Percentiles rank a stretch among this genome's conserved stretches.
phyloP scores from a whole-genome alignment of 1,284 basidiomycete species.

The Fomitopsis palustris region DNA sequence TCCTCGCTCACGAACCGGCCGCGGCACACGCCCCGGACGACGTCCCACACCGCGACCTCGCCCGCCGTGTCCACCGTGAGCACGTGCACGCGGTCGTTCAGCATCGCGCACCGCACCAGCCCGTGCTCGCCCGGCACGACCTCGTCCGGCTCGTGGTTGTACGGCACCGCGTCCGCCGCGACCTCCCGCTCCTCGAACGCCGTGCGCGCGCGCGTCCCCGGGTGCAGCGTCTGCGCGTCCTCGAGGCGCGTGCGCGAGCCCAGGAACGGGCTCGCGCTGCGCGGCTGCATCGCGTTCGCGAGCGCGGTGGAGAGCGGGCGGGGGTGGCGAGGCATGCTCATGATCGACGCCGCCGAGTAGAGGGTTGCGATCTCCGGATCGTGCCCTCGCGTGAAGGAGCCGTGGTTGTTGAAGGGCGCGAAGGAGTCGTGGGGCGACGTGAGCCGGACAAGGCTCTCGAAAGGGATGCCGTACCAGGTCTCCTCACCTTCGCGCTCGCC shows the following conservation, averaged over 20 bases:
- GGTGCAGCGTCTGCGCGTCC: conserved; percentile 35
- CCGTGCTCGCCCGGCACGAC: conserved; percentile 80
- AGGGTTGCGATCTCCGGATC: conserved; percentile 82
- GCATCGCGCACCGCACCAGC: conserved; percentile 76
- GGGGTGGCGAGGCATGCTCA: conserved; percentile 53
- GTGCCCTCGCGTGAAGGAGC: conserved; percentile 33
- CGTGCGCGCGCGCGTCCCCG: conserved; percentile 41
- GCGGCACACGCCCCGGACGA: conserved; percentile 75
- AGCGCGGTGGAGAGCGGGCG: conserved; percentile 34
- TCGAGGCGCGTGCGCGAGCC: conserved; percentile 25
- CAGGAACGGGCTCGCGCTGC: conserved; percentile 27
- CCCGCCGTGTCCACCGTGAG: conserved; percentile 88
- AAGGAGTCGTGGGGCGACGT: conserved; percentile 77
- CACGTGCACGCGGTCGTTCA: conserved; percentile 92
- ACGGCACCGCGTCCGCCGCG: conserved; percentile 74
- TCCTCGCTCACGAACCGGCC: conserved; percentile 71
- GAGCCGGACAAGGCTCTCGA: conserved; percentile 75
- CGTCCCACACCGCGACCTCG: conserved; percentile 90
- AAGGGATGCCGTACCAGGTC: conserved; percentile 69
- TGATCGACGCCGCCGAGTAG: conserved; percentile 78
- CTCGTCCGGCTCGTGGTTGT: conserved; percentile 60
- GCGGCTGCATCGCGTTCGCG: conserved; percentile 17
- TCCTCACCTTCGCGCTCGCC: conserved; percentile 39
- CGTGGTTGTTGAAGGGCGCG: conserved; percentile 36
- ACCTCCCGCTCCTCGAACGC: conserved; percentile 81